Evolutionary conservation across 1,284 basidiomycete species (phyloP).

Genomic region (Neonothopanus nambi): DNA sequence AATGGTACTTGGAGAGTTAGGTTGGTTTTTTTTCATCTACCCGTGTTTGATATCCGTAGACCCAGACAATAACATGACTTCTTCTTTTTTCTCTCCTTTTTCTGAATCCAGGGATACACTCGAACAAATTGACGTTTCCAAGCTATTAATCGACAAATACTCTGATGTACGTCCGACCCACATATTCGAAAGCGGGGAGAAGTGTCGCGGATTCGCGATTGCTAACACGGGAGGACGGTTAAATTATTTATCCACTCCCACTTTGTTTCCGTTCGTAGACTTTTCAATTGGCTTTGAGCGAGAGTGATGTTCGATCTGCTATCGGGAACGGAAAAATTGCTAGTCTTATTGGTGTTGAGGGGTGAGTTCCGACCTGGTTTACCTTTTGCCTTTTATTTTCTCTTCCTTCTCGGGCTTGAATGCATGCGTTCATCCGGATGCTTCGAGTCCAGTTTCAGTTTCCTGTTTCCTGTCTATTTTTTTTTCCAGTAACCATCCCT

Average conservation of each 20-base stretch:
- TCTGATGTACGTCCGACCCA: constrained; percentile 46
- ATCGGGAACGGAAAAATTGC: constrained; percentile 78
- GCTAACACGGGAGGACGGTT: background rate
- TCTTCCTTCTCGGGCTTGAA: background rate
- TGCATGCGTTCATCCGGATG: background rate
- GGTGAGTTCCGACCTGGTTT: constrained; percentile 42
- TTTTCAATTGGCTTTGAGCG: constrained; percentile 64
- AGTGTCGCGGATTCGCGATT: too few relatives aligned
- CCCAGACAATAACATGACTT: background rate
- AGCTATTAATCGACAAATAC: constrained; percentile 76
- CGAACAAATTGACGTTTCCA: constrained; percentile 91
- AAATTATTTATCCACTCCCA: too few relatives aligned
- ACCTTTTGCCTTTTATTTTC: constrained; percentile 3
- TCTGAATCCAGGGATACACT: constrained; percentile 70
- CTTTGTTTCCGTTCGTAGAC: constrained; percentile 44
- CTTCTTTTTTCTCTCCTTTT: too few relatives aligned
- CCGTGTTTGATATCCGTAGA: background rate
- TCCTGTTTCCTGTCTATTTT: too few relatives aligned
- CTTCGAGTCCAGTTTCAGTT: too few relatives aligned
- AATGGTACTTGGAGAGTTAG: constrained; percentile 77
- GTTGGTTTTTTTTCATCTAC: constrained; percentile 38
- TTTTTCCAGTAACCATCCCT: too few relatives aligned
- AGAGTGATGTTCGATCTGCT: constrained; percentile 63
- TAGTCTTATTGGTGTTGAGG: constrained; percentile 87
- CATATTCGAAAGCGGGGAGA: too few relatives aligned